These are phyloP conservation scores for Ephemerocybe angulata DNA, from an alignment of 768 basidiomycete genomes.

Conservation along the genomic window DNA sequence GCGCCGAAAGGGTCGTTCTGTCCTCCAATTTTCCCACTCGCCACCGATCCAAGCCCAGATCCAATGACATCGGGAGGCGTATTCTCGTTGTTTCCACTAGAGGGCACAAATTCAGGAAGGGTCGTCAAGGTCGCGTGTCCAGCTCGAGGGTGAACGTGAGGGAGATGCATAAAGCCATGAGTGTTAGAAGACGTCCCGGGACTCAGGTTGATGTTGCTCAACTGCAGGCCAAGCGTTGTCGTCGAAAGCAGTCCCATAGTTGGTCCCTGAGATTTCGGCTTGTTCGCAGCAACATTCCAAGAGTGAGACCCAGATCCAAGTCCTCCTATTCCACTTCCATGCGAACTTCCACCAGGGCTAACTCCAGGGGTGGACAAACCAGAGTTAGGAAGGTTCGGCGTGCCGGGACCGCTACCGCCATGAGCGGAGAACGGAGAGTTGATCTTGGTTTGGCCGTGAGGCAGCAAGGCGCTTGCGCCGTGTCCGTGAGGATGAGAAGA, in stretches of 20 bases:
- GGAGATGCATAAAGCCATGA: neutral
- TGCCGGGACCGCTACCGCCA: slow-evolving; percentile 1
- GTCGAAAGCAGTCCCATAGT: slow-evolving; percentile 7
- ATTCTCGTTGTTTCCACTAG: neutral
- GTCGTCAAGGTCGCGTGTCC: neutral
- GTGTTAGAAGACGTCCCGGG: neutral
- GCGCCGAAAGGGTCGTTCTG: neutral
- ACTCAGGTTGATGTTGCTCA: slow-evolving; percentile 3
- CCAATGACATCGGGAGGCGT: too few species aligned
- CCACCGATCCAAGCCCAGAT: neutral
- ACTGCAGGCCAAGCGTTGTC: neutral
- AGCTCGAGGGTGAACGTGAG: neutral
- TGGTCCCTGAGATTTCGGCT: neutral
- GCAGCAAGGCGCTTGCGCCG: neutral
- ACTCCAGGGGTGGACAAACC: neutral
- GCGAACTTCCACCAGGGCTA: neutral
- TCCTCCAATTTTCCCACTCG: neutral
- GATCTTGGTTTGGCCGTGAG: neutral
- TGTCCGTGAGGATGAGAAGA: neutral
- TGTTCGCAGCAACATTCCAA: slow-evolving; percentile 2
- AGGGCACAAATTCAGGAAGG: neutral
- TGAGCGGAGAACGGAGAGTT: slow-evolving; percentile 3
- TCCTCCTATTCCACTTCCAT: neutral
- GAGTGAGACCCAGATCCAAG: slow-evolving; percentile 7
- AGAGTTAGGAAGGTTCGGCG: neutral